These are phyloP conservation scores for Yamadazyma olivae DNA, from an alignment of 805 yeast species.

Conservation along the genomic window DNA sequence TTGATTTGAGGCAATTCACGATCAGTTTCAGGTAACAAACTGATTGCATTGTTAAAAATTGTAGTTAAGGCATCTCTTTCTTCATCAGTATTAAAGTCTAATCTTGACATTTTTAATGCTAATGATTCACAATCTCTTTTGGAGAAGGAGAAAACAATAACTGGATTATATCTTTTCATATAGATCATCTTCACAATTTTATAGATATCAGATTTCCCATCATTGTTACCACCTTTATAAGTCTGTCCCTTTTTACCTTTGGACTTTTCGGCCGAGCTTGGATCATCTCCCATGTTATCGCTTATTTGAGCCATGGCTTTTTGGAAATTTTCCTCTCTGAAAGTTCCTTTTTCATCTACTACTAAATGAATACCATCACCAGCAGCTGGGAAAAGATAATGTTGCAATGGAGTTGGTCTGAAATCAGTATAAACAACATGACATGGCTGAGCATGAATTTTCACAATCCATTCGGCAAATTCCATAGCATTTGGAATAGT, in stretches of 20 bases:
- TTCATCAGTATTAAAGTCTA: conserved; percentile 90
- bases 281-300: conserved; percentile 81
- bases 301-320: conserved; percentile 95
- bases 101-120: conserved; percentile 92
- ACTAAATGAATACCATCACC: conserved; percentile 98
- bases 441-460: conserved; percentile 93
- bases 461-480: conserved; percentile 98
- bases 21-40: conserved; percentile 84
- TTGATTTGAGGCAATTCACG: conserved; percentile 92
- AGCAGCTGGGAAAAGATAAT: conserved; percentile 95
- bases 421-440: conserved; percentile 98
- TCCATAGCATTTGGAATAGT: conserved; percentile 99
- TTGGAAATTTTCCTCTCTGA: conserved; percentile 96
- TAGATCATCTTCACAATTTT: conserved; percentile 98
- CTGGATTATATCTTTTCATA: conserved; percentile 95
- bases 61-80: conserved; percentile 89
- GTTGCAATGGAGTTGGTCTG: conserved; percentile 98
- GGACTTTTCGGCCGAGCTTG: conserved; percentile 52
- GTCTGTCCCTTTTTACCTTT: conserved; percentile 78
- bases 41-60: conserved; percentile 87
- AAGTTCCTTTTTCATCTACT: conserved; percentile 94
- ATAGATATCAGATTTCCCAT: conserved; percentile 80
- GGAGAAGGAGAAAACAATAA: conserved; percentile 96
- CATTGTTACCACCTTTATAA: conserved; percentile 81
- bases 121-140: conserved; percentile 94